Base-by-base conservation (phyloP, 306 rosid genomes). In the Abrus pulchellus region DNA sequence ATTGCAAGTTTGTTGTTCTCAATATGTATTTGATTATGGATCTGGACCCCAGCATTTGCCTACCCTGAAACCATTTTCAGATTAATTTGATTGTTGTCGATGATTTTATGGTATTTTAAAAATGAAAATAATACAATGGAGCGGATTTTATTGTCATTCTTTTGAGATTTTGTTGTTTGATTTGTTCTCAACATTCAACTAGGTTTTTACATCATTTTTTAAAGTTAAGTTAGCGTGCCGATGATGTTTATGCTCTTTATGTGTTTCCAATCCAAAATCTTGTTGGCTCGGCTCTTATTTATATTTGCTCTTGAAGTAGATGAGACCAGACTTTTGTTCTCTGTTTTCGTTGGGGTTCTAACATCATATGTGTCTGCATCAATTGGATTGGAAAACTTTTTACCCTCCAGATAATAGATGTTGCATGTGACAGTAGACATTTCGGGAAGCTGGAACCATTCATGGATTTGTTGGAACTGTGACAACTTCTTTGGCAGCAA, bases 391-490 rank as follows among this genome's bases (percentile, higher is more conserved):
- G 59, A n/a, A 59, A n/a, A 3, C 27, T 32, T 66, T 64, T 80
- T 50, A 71, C 48, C 73, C 64, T 72, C 40, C 79, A 80, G 84
- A 38, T 38, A 9, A 38, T 38, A 9, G 43, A 72, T 48, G 45
- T 69, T 77, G 52, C 74, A 61, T 60, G 69, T 66, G 47, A 83
- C 64, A 83, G 71, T 78, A 78, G 72, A 47, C 55, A 68, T 56
- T 65, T 49, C 33, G 76, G 72, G 72, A 78, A 78, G 77, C 52
- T 54, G 71, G 38, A 34, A 67, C 44, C 52, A 4, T 53, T 76
- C 32, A 7, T 33, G 82, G 69, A 71, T 45, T 50, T 49, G 67
- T 71, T 60, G 72, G 65, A 71, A 53, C 54, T 40, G 41, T 11
- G 34, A 41, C 41, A 10, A 67, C 32, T 27, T 44, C 76, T 30